phyloP scores from a whole-genome alignment of 2,329 filamentous ascomycete genomes.

The Epichloe gansuensis region DNA sequence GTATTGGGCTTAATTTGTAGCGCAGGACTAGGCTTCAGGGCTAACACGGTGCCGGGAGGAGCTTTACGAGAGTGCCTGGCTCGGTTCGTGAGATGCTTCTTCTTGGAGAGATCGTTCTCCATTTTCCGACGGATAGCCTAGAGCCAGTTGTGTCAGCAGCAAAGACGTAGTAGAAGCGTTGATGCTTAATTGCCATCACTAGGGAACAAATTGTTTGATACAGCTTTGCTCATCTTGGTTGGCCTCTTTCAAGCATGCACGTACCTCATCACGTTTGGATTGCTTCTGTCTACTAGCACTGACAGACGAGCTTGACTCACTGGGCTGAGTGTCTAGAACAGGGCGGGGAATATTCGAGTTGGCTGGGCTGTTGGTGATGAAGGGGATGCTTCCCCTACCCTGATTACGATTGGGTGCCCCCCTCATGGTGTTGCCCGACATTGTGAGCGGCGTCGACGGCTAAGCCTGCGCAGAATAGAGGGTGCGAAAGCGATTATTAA shows the following conservation, averaged over 20 bases:
- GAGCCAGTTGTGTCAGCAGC: slow-evolving; percentile 5
- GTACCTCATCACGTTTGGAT: slow-evolving; percentile 94
- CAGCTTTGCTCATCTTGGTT: neutral
- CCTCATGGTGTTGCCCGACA: slow-evolving; percentile 52
- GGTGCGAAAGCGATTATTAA: neutral
- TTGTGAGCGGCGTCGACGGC: slow-evolving; percentile 16
- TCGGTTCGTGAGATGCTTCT: slow-evolving; percentile 69
- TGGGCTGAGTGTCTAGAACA: slow-evolving; percentile 48
- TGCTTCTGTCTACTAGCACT: slow-evolving; percentile 94
- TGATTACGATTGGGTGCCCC: slow-evolving; percentile 54
- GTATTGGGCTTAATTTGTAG: slow-evolving; percentile 95
- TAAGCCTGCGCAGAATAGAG: neutral
- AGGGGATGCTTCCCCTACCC: slow-evolving; percentile 45
- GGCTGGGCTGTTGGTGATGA: slow-evolving; percentile 44
- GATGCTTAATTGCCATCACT: neutral
- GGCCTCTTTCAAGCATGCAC: slow-evolving; percentile 17
- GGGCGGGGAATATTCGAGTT: slow-evolving; percentile 60
- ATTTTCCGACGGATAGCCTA: slow-evolving; percentile 95
- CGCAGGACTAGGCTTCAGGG: slow-evolving; percentile 86
- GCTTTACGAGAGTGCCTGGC: slow-evolving; percentile 83
- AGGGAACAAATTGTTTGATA: neutral
- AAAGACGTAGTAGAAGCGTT: neutral
- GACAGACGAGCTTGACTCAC: slow-evolving; percentile 55
- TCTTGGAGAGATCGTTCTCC: slow-evolving; percentile 95
- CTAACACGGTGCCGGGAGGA: slow-evolving; percentile 88